These are phyloP conservation scores for Penicillium brevicompactum DNA, from an alignment of 2,329 filamentous ascomycete species.

Conservation along the genomic window DNA sequence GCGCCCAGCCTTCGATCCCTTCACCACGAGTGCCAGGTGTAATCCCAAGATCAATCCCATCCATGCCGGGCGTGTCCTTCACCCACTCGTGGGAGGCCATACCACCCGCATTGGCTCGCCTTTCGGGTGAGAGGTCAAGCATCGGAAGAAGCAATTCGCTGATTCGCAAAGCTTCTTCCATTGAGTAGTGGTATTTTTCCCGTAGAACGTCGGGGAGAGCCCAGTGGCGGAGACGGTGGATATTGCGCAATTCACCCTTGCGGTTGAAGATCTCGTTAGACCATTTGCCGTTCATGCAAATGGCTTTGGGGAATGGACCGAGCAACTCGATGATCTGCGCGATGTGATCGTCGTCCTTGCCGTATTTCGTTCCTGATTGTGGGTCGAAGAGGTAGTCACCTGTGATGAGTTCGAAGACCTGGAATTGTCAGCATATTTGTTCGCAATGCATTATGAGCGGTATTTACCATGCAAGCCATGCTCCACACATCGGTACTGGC, in stretches of 20 bases:
- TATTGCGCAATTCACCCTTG: slow-evolving; percentile 95
- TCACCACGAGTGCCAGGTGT: slow-evolving; percentile 81
- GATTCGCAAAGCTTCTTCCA: slow-evolving; percentile 77
- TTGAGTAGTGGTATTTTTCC: slow-evolving; percentile 95
- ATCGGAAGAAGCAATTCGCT: slow-evolving; percentile 84
- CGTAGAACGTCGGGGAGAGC: slow-evolving; percentile 86
- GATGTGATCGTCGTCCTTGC: slow-evolving; percentile 99
- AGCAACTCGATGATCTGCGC: slow-evolving; percentile 98
- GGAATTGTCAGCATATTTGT: slow-evolving; percentile 12
- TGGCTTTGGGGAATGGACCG: slow-evolving; percentile 86
- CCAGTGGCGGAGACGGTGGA: slow-evolving; percentile 95
- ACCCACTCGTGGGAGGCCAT: slow-evolving; percentile 88
- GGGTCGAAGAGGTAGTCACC: slow-evolving; percentile 98
- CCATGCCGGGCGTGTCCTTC: slow-evolving; percentile 86
- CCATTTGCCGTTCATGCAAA: slow-evolving; percentile 94
- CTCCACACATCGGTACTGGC: slow-evolving; percentile 99
- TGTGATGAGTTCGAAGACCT: slow-evolving; percentile 97
- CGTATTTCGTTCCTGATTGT: slow-evolving; percentile 97
- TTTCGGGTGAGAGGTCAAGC: slow-evolving; percentile 85
- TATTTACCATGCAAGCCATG: slow-evolving; percentile 94
- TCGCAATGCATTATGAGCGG: not conserved
- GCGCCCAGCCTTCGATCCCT: slow-evolving; percentile 91
- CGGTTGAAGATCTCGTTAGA: slow-evolving; percentile 98
- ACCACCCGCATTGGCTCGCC: slow-evolving; percentile 90
- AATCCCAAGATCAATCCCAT: slow-evolving; percentile 72